A percentile compares a stretch with the other conserved stretches of the same genome.
phyloP scores from a whole-genome alignment of 352 stramenopile species.

The Phytophthora ohioensis region DNA sequence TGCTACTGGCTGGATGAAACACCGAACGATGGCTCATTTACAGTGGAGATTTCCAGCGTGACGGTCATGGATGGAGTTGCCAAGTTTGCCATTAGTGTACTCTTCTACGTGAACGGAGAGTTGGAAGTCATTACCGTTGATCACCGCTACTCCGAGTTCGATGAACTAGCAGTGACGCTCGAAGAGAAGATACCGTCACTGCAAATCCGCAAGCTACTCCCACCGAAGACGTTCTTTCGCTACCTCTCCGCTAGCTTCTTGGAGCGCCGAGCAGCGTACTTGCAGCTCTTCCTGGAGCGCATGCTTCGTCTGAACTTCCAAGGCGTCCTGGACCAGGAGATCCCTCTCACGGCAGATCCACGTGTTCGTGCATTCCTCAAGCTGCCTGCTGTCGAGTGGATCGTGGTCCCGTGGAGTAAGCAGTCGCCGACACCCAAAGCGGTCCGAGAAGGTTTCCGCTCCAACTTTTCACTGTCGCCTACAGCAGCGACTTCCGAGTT shows the following conservation, averaged over 20 bases:
- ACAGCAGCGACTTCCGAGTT: slow-evolving; percentile 32
- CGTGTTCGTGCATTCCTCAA: slow-evolving; percentile 71
- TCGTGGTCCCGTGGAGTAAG: slow-evolving; percentile 59
- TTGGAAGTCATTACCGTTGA: slow-evolving; percentile 59
- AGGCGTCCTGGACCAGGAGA: slow-evolving; percentile 73
- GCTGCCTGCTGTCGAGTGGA: slow-evolving; percentile 79
- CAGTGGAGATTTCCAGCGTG: slow-evolving; percentile 72
- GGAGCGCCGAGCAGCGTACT: slow-evolving; percentile 59
- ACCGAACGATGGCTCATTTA: slow-evolving; percentile 68
- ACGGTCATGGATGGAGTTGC: slow-evolving; percentile 55
- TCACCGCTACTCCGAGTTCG: slow-evolving; percentile 79
- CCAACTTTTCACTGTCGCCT: slow-evolving; percentile 38
- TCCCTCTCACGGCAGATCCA: slow-evolving; percentile 72
- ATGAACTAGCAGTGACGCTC: slow-evolving; percentile 57
- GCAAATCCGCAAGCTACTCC: slow-evolving; percentile 58
- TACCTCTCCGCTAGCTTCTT: slow-evolving; percentile 65
- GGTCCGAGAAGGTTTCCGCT: slow-evolving; percentile 23
- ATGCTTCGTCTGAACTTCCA: slow-evolving; percentile 64
- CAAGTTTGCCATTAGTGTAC: slow-evolving; percentile 71
- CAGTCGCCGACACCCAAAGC: slow-evolving; percentile 23
- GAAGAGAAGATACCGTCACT: slow-evolving; percentile 67
- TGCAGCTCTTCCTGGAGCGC: slow-evolving; percentile 76
- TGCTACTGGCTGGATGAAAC: slow-evolving; percentile 56
- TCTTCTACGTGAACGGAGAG: slow-evolving; percentile 53
- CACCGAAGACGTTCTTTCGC: slow-evolving; percentile 78